Evolutionary conservation across 2,329 filamentous ascomycete genomes (phyloP).

Genomic region (Arthroderma uncinatum): DNA sequence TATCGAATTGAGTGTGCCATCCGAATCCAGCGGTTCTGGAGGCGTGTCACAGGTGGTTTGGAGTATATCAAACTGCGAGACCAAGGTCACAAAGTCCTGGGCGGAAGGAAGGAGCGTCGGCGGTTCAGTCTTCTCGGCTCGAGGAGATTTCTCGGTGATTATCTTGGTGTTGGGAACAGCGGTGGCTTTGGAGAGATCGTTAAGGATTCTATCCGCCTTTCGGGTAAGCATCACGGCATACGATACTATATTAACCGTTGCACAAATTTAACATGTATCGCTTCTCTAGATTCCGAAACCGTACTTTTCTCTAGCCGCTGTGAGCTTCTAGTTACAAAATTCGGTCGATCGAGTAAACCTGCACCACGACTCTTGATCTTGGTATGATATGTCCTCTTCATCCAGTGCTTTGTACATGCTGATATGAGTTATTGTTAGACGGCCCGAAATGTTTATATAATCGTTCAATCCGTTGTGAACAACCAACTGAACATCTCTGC

Average conservation of each 20-base stretch:
- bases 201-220: conserved; percentile 60
- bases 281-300: conserved; percentile 46
- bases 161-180: conserved; percentile 73
- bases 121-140: conserved; percentile 86
- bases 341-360: conserved; percentile 89
- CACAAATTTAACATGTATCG: not conserved
- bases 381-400: conserved; percentile 23
- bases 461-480: conserved; percentile 73
- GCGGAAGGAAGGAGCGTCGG: conserved; percentile 78
- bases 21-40: conserved; percentile 89
- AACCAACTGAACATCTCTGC: conserved; percentile 68
- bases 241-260: not conserved
- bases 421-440: conserved; percentile 38
- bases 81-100: conserved; percentile 70
- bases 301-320: conserved; percentile 83
- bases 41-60: conserved; percentile 79
- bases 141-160: conserved; percentile 86
- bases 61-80: conserved; percentile 84
- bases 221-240: conserved; percentile 37
- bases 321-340: conserved; percentile 83
- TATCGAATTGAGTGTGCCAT: conserved; percentile 88
- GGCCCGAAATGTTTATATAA: conserved; percentile 74
- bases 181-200: conserved; percentile 73
- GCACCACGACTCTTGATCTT: conserved; percentile 75
- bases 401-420: conserved; percentile 11